Evolutionary conservation across 2,329 filamentous ascomycete species (phyloP).

Genomic region (Penicillium crustosum): DNA sequence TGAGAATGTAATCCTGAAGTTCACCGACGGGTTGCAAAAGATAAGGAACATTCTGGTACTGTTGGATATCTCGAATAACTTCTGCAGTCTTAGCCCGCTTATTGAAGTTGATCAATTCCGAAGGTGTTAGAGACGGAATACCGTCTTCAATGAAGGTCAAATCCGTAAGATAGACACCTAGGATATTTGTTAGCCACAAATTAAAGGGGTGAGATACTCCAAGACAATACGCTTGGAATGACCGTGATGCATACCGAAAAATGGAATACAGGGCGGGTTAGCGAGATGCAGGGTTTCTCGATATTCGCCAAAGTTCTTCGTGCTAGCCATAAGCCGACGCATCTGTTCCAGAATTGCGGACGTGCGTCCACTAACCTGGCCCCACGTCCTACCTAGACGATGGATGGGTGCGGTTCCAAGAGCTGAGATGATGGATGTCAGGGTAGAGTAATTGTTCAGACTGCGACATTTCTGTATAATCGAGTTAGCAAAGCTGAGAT

Average conservation of each 20-base stretch:
- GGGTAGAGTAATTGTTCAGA: constrained; percentile 94
- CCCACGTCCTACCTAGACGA: constrained; percentile 90
- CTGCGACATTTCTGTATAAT: constrained; percentile 76
- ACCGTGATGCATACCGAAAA: constrained; percentile 70
- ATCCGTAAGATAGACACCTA: constrained; percentile 94
- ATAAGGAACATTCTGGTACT: constrained; percentile 98
- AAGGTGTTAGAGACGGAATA: constrained; percentile 94
- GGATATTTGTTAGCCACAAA: constrained; percentile 18
- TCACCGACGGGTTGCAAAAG: constrained; percentile 84
- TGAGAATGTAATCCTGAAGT: constrained; percentile 93
- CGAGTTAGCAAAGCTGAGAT: constrained; percentile 6
- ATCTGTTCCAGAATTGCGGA: constrained; percentile 80
- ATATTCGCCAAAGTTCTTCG: constrained; percentile 97
- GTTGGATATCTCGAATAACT: constrained; percentile 96
- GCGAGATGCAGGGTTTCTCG: constrained; percentile 87
- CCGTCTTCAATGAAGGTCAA: constrained; percentile 98
- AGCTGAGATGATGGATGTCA: constrained; percentile 97
- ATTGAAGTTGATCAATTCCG: constrained; percentile 95
- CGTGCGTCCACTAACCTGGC: constrained; percentile 83
- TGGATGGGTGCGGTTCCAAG: constrained; percentile 93
- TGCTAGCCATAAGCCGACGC: constrained; percentile 93
- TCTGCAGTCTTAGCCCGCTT: constrained; percentile 98
- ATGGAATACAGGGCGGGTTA: constrained; percentile 95
- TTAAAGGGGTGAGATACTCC: neutral
- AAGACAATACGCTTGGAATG: constrained; percentile 3